Base-by-base conservation (phyloP, 2,329 filamentous ascomycete genomes). In the Madurella fahalii region DNA sequence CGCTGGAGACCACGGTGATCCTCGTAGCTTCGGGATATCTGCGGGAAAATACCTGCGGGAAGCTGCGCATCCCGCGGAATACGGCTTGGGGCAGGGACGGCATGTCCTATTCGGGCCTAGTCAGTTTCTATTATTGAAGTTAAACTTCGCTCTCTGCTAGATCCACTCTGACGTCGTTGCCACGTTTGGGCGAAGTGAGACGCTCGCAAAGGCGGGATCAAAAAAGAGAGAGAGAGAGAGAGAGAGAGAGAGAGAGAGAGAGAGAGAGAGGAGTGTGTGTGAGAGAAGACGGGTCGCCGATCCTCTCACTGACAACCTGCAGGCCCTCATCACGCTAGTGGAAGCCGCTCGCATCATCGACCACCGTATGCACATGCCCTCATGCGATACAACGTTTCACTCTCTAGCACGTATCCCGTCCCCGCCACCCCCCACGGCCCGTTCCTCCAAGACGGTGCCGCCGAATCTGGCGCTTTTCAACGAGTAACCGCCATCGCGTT, bases 51-150 rank as follows among this genome's bases (percentile, higher is more conserved):
- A n/a, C n/a, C n/a, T n/a, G n/a, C n/a, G n/a, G n/a, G n/a, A n/a
- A n/a, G n/a, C n/a, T n/a, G n/a, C n/a, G n/a, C n/a, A n/a, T n/a
- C 9, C 34, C 34, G 11, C 13, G 34, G 34, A 37, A 15, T 4
- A 15, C 34, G 4, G 34, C 13, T 9, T 37, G 9, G 13, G 34
- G 34, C 9, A 5, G 34, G 34, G 4, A 32, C 20, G 41, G 43
- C 49, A 50, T 56, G 46, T 39, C 57, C 54, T 4, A 7, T 44
- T 58, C 30, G 1, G 57, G 61, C 2, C 13, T 63, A 57, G 58
- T 18, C n/a, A 50, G 59, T 59, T 64, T 62, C 63, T 65, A 65
- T 65, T 65, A 57, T 60, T 62, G 50, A 61, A 59, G 43, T 54
- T 58, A 61, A 60, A 45, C 52, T 58, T 60, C 32, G 50, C 30